phyloP scores from a whole-genome alignment of 306 rosid genomes.

The Malus fusca region DNA sequence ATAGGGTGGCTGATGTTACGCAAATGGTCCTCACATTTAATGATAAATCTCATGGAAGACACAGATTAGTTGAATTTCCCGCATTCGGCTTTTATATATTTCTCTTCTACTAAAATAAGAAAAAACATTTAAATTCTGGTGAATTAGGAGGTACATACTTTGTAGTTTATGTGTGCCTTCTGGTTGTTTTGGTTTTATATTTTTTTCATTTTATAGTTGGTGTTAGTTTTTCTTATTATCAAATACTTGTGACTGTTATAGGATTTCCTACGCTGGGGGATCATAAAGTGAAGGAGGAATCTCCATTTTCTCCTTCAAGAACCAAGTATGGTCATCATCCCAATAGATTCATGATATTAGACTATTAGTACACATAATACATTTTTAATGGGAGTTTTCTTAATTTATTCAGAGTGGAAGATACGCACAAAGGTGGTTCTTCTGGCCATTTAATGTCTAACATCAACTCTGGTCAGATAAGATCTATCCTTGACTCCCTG shows the following conservation, averaged over 20 bases:
- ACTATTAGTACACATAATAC: conserved; percentile 10
- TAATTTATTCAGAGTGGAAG: conserved; percentile 61
- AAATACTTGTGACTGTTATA: conserved; percentile 21
- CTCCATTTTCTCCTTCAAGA: conserved; percentile 72
- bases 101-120: not conserved
- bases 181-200: conserved; percentile 5
- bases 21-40: not conserved
- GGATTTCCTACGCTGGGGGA: conserved; percentile 60
- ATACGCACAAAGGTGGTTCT: conserved; percentile 63
- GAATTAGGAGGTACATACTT: not conserved
- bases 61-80: not conserved
- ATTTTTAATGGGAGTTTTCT: conserved; percentile 18
- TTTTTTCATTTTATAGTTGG: not conserved
- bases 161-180: conserved; percentile 16
- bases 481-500: conserved; percentile 2
- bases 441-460: conserved; percentile 54
- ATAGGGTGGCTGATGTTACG: not conserved
- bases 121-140: not conserved
- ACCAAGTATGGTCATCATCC: conserved; percentile 54
- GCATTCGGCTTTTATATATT: conserved; percentile 1
- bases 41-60: not conserved
- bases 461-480: conserved; percentile 54
- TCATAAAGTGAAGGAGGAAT: conserved; percentile 69
- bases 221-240: conserved; percentile 5
- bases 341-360: conserved; percentile 1